Conservation (phyloP, 2,329 filamentous ascomycete species). For the Orbilia ellipsospora region DNA sequence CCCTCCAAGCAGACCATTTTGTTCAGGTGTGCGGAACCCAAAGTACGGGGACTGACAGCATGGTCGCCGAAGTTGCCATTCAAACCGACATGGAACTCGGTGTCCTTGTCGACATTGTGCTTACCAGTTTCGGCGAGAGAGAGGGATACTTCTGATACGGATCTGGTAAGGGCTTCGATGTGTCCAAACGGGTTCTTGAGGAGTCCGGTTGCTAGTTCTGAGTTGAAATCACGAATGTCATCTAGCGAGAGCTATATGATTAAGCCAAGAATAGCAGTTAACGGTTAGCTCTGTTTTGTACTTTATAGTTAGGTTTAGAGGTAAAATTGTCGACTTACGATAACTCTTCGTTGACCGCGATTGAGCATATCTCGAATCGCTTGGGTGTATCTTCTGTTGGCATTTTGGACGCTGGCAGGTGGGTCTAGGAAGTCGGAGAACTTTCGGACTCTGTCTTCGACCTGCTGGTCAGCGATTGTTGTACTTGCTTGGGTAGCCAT, state of each 20-base stretch:
- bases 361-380: conserved; percentile 70
- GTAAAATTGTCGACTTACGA: conserved; percentile 68
- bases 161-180: conserved; percentile 85
- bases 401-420: conserved; percentile 42
- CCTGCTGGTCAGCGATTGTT: conserved; percentile 39
- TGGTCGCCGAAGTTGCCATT: conserved; percentile 95
- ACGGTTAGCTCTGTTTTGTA: not conserved
- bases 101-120: conserved; percentile 80
- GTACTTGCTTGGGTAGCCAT: conserved; percentile 41
- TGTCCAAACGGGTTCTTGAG: conserved; percentile 90
- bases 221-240: conserved; percentile 46
- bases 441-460: conserved; percentile 56
- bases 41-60: conserved; percentile 90
- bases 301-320: too few species aligned
- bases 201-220: conserved; percentile 68
- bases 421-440: conserved; percentile 59
- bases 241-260: conserved; percentile 45
- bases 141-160: conserved; percentile 87
- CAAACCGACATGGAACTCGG: conserved; percentile 92
- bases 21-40: conserved; percentile 90
- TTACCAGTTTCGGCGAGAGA: conserved; percentile 79
- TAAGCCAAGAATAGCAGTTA: not conserved
- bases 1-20: conserved; percentile 97
- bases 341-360: conserved; percentile 73
- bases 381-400: conserved; percentile 59